A percentile compares a stretch with the other conserved stretches of the same genome.
Conservation (phyloP, 2,329 filamentous ascomycete genomes). For the Nothopassalora personata region DNA sequence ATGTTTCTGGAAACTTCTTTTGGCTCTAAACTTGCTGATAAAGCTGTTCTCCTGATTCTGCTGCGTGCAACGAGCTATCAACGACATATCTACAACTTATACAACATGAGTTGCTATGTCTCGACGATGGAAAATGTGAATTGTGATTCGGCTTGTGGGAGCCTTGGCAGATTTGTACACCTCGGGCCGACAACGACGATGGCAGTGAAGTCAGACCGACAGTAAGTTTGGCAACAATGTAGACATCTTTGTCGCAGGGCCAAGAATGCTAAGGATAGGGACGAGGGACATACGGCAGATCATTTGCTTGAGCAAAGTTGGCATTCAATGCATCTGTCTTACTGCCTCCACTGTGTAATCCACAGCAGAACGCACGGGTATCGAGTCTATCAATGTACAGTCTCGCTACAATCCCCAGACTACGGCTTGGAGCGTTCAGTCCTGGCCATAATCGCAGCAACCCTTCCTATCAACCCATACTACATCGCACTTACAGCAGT, state of each 20-base stretch:
- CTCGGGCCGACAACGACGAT: neutral
- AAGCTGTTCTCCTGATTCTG: neutral
- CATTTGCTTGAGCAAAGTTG: neutral
- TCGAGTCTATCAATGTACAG: slow-evolving; percentile 1
- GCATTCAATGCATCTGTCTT: neutral
- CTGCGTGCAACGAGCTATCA: neutral
- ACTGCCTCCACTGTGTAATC: neutral
- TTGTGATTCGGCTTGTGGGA: neutral
- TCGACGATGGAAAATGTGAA: neutral
- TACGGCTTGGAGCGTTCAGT: slow-evolving; percentile 1
- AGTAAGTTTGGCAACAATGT: no score
- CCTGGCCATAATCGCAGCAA: neutral
- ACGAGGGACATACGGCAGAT: neutral
- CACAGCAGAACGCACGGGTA: neutral
- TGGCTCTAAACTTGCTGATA: neutral
- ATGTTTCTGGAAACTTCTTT: neutral
- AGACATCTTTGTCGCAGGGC: neutral
- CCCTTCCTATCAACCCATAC: neutral
- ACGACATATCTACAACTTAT: neutral
- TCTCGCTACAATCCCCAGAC: neutral
- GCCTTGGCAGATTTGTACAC: neutral
- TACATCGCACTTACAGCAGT: slow-evolving; percentile 45
- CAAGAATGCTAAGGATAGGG: neutral
- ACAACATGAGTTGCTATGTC: neutral
- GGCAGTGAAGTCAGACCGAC: no score